Evolutionary conservation across 2,329 filamentous ascomycete genomes (phyloP), one percentile per base, ranked within the genome.

Genomic region (Fusarium hostae): DNA sequence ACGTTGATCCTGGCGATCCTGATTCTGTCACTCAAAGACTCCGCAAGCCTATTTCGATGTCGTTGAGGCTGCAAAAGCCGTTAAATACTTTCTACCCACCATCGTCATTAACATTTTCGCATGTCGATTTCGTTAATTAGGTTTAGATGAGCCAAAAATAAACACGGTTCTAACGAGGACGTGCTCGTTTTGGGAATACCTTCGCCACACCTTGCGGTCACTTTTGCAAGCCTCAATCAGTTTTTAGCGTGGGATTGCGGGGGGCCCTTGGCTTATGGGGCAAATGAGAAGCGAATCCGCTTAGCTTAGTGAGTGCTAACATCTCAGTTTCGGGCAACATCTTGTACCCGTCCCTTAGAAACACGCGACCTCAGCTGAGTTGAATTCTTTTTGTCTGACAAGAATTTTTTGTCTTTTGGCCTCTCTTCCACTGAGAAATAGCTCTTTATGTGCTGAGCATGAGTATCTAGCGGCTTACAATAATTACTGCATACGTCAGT

Each of bases 151-250:
- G 39, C 65, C 69, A 72, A 72, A 72, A 71, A 71, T 72, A 71
- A 63, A 66, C 68, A 59, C 24, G 22, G 22, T 24, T 16, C 18
- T 26, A 56, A 28, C 18, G n/a, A 28, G 39, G 48, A 52, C 24
- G 41, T 40, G 35, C 32, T 52, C 39, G 32, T 54, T 50, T 45
- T 44, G 34, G 45, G 52, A 48, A 56, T 54, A 43, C 60, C 70
- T 63, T 72, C 65, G 70, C 70, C 70, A 72, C 69, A 41, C 39
- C 56, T 54, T 72, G 64, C 51, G 60, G 69, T 47, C 56, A 54
- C 37, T 56, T 37, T 48, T 30, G 50, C 43, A 39, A 72, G 65
- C 59, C 69, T 61, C 51, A 30, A 62, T 70, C 28, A 45, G 12
- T 52, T 59, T 57, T 60, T 70, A 70, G 56, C 44, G 56, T 50